Evolutionary conservation across 768 basidiomycete species (phyloP), one percentile per base, ranked within the genome.

Genomic region (Rhodotorula graminis): DNA sequence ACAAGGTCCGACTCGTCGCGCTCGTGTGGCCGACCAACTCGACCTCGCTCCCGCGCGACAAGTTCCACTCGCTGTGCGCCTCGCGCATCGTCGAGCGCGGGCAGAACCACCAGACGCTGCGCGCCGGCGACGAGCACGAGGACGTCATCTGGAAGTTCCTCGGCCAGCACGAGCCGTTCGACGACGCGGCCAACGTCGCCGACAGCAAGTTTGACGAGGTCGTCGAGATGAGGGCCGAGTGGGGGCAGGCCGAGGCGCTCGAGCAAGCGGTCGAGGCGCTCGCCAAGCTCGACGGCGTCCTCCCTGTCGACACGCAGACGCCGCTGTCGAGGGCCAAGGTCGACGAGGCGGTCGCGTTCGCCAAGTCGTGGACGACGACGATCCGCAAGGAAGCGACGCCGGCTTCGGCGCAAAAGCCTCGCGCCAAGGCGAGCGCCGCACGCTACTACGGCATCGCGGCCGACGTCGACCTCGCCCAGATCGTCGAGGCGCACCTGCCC

Each of bases 121-220:
- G 85, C 50, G 87, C 88, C 0, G 87, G 88, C 73, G 80, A 79
- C 25, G 77, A 81, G 40, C 91, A 98, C 81, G 93, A 96, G 80
- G 84, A 86, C 11, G 86, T 94, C 29, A 80, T 98, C n/a, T 88
- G 88, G 87, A 84, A 83, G 81, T 98, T 99, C 82, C 82, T 98
- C 65, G 82, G 81, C 37, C 73, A 82, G n/a, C 80, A 83, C 0
- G 87, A 93, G 74, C 84, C 86, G 74, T 87, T 97, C 15, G 80
- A 84, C 2, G 82, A 83, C 3, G 76, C 77, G 25, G 88, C 92
- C 80, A 88, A 80, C 52, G 77, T 80, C 29, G 66, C 77, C 6
- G 78, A 79, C 27, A 77, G 75, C 25, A 65, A 71, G 40, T 77
- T 91, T 12, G 89, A 92, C 71, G 87, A 80, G 1, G 83, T 84